Evolutionary conservation across 129 eudicot species (phyloP).

Genomic region (Flaveria sonorensis): DNA sequence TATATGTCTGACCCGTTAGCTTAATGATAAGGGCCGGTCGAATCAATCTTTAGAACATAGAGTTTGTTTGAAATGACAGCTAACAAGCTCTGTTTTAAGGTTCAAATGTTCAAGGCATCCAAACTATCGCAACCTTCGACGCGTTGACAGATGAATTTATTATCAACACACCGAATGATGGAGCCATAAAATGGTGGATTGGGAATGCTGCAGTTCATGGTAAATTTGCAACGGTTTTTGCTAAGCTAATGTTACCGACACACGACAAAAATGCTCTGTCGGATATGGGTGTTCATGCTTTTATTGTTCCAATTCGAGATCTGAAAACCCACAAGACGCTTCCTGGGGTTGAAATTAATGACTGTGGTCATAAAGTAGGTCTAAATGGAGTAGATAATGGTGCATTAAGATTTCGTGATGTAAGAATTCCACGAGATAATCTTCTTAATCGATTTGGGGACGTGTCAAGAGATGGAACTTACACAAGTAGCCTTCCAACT

Average conservation of each 20-base stretch:
- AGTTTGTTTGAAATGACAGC: not conserved
- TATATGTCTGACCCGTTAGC: not conserved
- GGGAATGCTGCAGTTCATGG: conserved; percentile 99
- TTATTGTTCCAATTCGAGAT: conserved; percentile 88
- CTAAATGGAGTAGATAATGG: conserved; percentile 97
- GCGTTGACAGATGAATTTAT: conserved; percentile 81
- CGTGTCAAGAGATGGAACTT: conserved; percentile 83
- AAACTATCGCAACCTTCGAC: conserved; percentile 81
- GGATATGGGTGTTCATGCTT: conserved; percentile 99
- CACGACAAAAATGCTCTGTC: conserved; percentile 62
- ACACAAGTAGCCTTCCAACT: conserved; percentile 79
- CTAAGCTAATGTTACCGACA: conserved; percentile 77
- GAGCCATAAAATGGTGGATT: conserved; percentile 99
- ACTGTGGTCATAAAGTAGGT: conserved; percentile 95
- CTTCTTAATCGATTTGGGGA: conserved; percentile 92
- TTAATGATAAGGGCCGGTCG: not conserved
- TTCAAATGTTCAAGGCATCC: conserved; percentile 93
- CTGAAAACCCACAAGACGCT: conserved; percentile 64
- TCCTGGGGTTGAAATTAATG: conserved; percentile 88
- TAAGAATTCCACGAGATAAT: conserved; percentile 91
- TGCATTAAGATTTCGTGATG: conserved; percentile 74
- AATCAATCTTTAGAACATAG: not conserved
- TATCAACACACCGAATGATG: conserved; percentile 84
- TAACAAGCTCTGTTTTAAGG: conserved; percentile 46
- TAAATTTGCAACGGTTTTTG: conserved; percentile 90